Conservation (phyloP, 805 yeast species). For the Saturnispora halmiae region DNA sequence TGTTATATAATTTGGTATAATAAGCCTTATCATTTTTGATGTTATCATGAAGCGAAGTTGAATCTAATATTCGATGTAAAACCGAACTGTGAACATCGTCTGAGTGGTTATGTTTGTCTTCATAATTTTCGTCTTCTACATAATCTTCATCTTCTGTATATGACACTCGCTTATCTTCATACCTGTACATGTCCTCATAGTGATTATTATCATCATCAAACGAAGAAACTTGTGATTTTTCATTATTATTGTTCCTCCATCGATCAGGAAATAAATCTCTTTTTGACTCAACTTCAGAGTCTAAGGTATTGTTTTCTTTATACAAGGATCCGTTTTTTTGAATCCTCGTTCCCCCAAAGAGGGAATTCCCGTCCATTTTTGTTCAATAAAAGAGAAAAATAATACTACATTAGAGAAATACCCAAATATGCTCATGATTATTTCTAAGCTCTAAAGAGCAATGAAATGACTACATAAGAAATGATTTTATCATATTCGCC, state of each 20-base stretch:
- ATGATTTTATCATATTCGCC: too few species aligned
- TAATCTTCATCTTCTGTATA: too few species aligned
- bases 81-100: constrained; percentile 20
- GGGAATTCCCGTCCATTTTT: constrained; percentile 4
- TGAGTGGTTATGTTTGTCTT: background rate
- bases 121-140: background rate
- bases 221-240: background rate
- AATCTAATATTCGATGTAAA: constrained; percentile 19
- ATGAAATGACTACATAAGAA: too few species aligned
- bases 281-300: background rate
- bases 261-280: background rate
- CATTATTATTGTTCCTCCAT: background rate
- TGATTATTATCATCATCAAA: background rate
- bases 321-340: too few species aligned
- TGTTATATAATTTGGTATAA: constrained; percentile 22
- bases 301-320: too few species aligned
- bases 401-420: background rate
- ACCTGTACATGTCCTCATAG: background rate
- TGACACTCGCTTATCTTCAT: too few species aligned
- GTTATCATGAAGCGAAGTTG: constrained; percentile 12
- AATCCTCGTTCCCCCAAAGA: constrained; percentile 1
- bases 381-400: background rate
- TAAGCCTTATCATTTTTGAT: constrained; percentile 13
- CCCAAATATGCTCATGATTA: background rate
- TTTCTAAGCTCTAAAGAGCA: too few species aligned